Base-by-base conservation (phyloP, 225 moss, liverwort and hornwort genomes). In the Sphagnum contortum region DNA sequence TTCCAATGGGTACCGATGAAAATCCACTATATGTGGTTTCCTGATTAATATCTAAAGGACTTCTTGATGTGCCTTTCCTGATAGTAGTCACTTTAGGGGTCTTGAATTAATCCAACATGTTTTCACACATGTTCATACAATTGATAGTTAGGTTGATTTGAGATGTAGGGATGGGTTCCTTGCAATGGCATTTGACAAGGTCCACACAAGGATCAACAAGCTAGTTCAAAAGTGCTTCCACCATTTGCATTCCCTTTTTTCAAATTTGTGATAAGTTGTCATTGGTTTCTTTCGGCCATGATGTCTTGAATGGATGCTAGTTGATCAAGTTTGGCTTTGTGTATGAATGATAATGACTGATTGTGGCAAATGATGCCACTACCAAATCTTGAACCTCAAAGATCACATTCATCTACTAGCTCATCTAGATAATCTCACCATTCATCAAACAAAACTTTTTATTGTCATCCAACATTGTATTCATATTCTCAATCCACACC, bases 361-460 rank as follows among this genome's bases (percentile, higher is more conserved):
- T 83, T 2, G 87, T 87, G 9, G 87, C 87, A 45, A 83, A 83
- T 14, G 87, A 87, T 44, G 87, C 87, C 48, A 81, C 87, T 12
- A 83, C 83, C 44, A 87, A 60, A 73, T 87, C 87, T 65, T 87
- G 87, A 57, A 89, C 89, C 81, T 92, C 92, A 81, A 92, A 92
- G 64, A 92, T 92, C 3, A 92, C 79, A 61, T 89, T 92, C 92
- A 92, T 92, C 48, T 83, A 72, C 4, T 77, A 73, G 6, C 89
- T 87, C 92, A 92, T 92, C 59, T 92, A 89, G 64, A 92, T 66
- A 57, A 92, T 92, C 63, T 87, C 87, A 45, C 87, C 87, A 75
- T 83, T 87, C 87, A 87, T 87, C 48, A 87, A 76, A 65, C 87
- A 87, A 50, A 87, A 59, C 57, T 87, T 87, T 57, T 83, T 87